Evolutionary conservation across 2,329 filamentous ascomycete species (phyloP), one percentile per base, ranked within the genome.

Genomic region (Chaetomium olivaceum): DNA sequence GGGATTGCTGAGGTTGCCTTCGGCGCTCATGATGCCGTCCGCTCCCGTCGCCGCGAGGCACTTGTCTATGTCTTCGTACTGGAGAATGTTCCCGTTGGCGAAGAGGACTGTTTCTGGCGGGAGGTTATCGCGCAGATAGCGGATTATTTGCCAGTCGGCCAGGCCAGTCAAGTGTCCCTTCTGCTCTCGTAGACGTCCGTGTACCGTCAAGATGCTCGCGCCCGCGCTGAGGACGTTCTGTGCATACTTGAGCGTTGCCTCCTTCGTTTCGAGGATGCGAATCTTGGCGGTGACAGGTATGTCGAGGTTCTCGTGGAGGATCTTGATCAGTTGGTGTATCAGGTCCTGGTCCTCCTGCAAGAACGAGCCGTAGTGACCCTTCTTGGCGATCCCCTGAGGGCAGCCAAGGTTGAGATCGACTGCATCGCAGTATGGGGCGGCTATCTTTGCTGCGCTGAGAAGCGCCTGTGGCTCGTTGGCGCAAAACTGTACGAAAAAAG

Each of bases 261-360:
- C 93, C 68, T 85, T 89, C 0, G 91, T 93, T 50, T 97, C 94
- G 4, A 96, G 83, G 23, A 98, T 89, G 9, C 95, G 86, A 72
- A 99, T 96, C 80, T 99, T 99, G 29, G 94, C 95, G 2, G 95
- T 98, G 16, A 99, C 89, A 0, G 95, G 95, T 0, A 99, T 81
- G 2, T 89, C 79, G 3, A 99, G 83, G 63, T 92, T 85, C 50
- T 85, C 84, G 75, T 97, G 91, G 55, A 98, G 81, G n/a, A 81
- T 92, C 72, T 89, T 89, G 74, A 99, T 92, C 74, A 99, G 82
- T n/a, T 83, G 83, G 74, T 89, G 90, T 64, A 99, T 91, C 63
- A 96, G 80, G 25, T 89, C 87, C 81, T 92, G 93, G 73, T 98
- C 91, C 76, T 99, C 95, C 77, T 99, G 95, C 71, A 99, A 78